A percentile compares a stretch with the other conserved stretches of the same genome.
These are phyloP conservation scores for Mycena vitilis DNA, from an alignment of 768 basidiomycete genomes.

Conservation along the genomic window DNA sequence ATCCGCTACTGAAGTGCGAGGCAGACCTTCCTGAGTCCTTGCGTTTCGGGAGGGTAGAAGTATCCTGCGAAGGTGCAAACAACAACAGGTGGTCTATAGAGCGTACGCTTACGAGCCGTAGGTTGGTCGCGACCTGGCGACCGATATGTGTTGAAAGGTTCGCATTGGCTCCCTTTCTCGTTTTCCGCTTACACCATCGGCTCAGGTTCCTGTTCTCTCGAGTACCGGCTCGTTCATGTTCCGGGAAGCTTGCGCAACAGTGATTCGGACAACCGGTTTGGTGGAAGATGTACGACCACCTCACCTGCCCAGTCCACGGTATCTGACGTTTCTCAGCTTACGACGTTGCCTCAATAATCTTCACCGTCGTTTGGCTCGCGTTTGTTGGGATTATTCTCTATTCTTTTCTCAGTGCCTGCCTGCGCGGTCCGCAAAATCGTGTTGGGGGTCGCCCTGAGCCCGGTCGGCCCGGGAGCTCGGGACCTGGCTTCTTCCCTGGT, in stretches of 20 bases:
- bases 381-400: conserved; percentile 67
- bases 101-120: not conserved
- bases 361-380: conserved; percentile 67
- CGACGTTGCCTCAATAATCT: conserved; percentile 60
- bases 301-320: not conserved
- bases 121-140: conserved; percentile 90
- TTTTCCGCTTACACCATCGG: not conserved
- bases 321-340: conserved; percentile 50
- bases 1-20: conserved; percentile 69
- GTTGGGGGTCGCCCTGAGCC: conserved; percentile 41
- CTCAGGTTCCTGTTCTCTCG: conserved; percentile 86
- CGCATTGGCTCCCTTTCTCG: too few relatives aligned
- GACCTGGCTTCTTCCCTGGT: conserved; percentile 66
- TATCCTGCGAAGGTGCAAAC: conserved; percentile 75
- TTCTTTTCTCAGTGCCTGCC: conserved; percentile 67
- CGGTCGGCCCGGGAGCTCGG: conserved; percentile 50
- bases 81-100: not conserved
- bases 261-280: conserved; percentile 43
- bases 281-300: conserved; percentile 29
- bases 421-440: conserved; percentile 47
- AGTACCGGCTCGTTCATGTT: conserved; percentile 83
- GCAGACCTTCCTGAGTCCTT: conserved; percentile 87
- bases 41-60: conserved; percentile 85
- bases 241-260: conserved; percentile 57
- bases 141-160: conserved; percentile 86